Evolutionary conservation across 805 yeast genomes (phyloP).

Genomic region (Maudiozyma serrabonitensis): DNA sequence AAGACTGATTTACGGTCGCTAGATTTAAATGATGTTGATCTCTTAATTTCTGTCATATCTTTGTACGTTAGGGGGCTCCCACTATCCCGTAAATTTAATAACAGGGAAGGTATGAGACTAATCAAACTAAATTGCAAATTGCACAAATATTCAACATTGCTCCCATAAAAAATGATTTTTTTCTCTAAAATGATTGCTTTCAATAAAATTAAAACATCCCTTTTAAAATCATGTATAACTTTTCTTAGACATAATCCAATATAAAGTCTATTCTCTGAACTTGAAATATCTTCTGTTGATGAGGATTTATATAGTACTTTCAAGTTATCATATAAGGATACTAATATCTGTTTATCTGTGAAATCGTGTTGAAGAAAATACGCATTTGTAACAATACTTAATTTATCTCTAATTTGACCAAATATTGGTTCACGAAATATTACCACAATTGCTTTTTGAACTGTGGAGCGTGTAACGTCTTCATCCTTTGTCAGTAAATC

Average conservation of each 20-base stretch:
- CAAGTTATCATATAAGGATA: slow-evolving; percentile 59
- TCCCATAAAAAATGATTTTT: slow-evolving; percentile 65
- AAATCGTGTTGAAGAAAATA: slow-evolving; percentile 78
- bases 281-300: slow-evolving; percentile 19
- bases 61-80: slow-evolving; percentile 67
- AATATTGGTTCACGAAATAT: slow-evolving; percentile 81
- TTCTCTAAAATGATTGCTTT: slow-evolving; percentile 74
- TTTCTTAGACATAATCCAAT: slow-evolving; percentile 67
- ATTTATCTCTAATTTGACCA: slow-evolving; percentile 79
- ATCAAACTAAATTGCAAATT: slow-evolving; percentile 75
- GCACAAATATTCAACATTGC: slow-evolving; percentile 70
- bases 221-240: slow-evolving; percentile 48
- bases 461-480: slow-evolving; percentile 74
- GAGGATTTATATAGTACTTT: slow-evolving; percentile 33
- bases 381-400: slow-evolving; percentile 79
- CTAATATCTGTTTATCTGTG: slow-evolving; percentile 56
- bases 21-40: slow-evolving; percentile 61
- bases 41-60: slow-evolving; percentile 40
- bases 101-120: slow-evolving; percentile 71
- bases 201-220: slow-evolving; percentile 53
- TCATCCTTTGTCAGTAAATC: slow-evolving; percentile 47
- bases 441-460: slow-evolving; percentile 85
- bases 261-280: slow-evolving; percentile 32
- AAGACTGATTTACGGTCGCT: slow-evolving; percentile 71
- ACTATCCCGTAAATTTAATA: slow-evolving; percentile 61